Evolutionary conservation across 192 early-diverging fungal genomes (phyloP), one percentile per base, ranked within the genome.

Genomic region (Chytriomyces sp.): DNA sequence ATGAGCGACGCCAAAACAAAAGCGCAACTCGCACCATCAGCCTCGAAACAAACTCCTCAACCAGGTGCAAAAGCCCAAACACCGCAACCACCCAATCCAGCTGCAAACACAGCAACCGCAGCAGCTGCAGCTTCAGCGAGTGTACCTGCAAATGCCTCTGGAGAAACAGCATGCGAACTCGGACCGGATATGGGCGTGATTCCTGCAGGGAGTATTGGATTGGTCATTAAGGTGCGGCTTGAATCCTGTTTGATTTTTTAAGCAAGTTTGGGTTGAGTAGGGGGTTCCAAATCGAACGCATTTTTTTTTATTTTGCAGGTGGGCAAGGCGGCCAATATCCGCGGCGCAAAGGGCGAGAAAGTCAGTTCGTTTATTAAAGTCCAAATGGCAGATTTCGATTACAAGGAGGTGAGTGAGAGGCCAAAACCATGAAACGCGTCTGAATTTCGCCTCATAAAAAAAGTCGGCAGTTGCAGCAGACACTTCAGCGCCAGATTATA

Each of bases 311-410:
- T 35, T 35, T 35, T 90, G 44, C 83, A 81, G 67, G 84, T 90
- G 7, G 61, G 83, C 3, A 61, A 57, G 6, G 89, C 83, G 6
- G 60, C 57, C 10, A 86, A 85, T 68, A 80, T 87, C 67, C 75
- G 80, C 44, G 89, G 89, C 10, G 78, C 79, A 5, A 89, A 89
- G 69, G 86, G 87, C 28, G 89, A 87, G 10, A 73, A 80, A 43
- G 80, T 88, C 50, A 85, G 75, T 63, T 84, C 85, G 9, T 87
- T 87, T 76, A 78, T 90, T 6, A 24, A 83, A 47, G 83, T 89
- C 45, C 89, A 90, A 75, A 75, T 90, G 64, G 82, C 85, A 4
- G 89, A 90, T 65, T 90, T 88, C 77, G 87, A 90, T 49, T 87
- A 61, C 68, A 85, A 83, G 28, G 87, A 88, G 68, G 86, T 88